Percentiles rank a stretch among this genome's conserved stretches.
Evolutionary conservation across 495 filamentous ascomycete species (phyloP).

Genomic region (Xylaria venustula): DNA sequence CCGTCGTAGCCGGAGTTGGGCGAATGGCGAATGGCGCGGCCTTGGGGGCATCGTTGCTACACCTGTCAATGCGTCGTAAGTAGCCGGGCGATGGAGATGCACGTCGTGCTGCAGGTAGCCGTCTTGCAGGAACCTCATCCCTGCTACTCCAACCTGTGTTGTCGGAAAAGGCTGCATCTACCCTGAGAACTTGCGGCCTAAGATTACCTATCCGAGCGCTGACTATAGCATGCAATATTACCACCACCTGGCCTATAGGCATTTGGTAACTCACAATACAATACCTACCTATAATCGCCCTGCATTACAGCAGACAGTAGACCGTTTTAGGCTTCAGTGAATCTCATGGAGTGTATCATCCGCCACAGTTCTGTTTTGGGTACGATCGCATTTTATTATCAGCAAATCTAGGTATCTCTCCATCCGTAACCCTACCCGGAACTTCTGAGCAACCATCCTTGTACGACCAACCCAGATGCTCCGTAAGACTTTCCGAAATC

Average conservation of each 20-base stretch:
- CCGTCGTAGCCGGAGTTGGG: slow-evolving; percentile 4
- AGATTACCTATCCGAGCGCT: slow-evolving; percentile 6
- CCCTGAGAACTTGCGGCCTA: slow-evolving; percentile 3
- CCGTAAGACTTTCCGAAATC: neutral
- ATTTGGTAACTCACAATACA: no score
- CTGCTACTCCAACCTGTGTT: slow-evolving; percentile 4
- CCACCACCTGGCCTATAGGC: neutral
- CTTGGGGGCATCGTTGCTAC: slow-evolving; percentile 8
- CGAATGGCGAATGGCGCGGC: slow-evolving; percentile 14
- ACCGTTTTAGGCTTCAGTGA: neutral
- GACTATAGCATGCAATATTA: slow-evolving; percentile 4
- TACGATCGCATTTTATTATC: neutral
- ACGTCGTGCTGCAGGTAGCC: slow-evolving; percentile 8
- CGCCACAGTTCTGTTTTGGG: neutral
- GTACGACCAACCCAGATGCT: neutral
- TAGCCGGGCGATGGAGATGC: slow-evolving; percentile 9
- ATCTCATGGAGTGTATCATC: neutral
- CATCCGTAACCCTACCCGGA: neutral
- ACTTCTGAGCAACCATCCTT: neutral
- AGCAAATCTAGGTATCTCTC: neutral
- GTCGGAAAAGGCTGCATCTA: slow-evolving; percentile 16
- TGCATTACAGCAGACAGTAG: neutral
- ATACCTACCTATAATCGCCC: neutral
- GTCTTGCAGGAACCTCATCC: slow-evolving; percentile 11
- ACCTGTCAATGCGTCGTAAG: slow-evolving; percentile 1